Percentiles rank a stretch among this genome's conserved stretches.
phyloP scores from a whole-genome alignment of 148 eudicot genomes.

The Drosera capensis region DNA sequence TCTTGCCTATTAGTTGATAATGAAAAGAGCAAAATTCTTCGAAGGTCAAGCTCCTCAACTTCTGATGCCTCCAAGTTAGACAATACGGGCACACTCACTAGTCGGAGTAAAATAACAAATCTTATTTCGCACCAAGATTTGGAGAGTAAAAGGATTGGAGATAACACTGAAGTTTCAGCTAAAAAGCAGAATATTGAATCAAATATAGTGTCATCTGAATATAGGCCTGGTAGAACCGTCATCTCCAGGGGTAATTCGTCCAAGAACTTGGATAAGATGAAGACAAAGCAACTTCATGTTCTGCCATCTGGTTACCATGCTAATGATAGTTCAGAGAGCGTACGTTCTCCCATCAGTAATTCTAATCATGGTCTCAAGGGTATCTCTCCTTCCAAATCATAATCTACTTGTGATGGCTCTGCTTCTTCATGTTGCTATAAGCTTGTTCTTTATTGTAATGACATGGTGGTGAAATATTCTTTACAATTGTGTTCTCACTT shows the following conservation, averaged over 20 bases:
- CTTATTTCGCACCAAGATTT: conserved; percentile 21
- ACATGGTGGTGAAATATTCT: conserved; percentile 1
- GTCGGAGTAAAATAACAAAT: conserved; percentile 18
- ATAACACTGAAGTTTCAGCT: conserved; percentile 32
- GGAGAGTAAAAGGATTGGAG: conserved; percentile 34
- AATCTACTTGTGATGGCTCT: neutral
- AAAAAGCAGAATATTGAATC: conserved; percentile 60
- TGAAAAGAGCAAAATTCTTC: conserved; percentile 34
- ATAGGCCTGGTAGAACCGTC: conserved; percentile 22
- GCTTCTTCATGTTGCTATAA: neutral
- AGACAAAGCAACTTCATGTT: conserved; percentile 28
- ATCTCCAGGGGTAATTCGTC: conserved; percentile 40
- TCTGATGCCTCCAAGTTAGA: conserved; percentile 15
- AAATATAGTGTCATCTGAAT: conserved; percentile 24
- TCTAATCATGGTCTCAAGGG: conserved; percentile 12
- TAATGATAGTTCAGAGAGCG: conserved; percentile 31
- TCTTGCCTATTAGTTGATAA: conserved; percentile 14
- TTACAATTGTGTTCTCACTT: conserved; percentile 4
- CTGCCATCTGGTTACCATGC: conserved; percentile 16
- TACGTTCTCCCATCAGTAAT: conserved; percentile 23
- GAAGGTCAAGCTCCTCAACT: conserved; percentile 20
- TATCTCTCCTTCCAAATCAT: conserved; percentile 6
- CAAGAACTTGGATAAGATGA: conserved; percentile 37
- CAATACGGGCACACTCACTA: conserved; percentile 22
- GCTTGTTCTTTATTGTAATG: neutral